phyloP scores from a whole-genome alignment of 2,329 filamentous ascomycete genomes.

The Fusarium protoensiforme region DNA sequence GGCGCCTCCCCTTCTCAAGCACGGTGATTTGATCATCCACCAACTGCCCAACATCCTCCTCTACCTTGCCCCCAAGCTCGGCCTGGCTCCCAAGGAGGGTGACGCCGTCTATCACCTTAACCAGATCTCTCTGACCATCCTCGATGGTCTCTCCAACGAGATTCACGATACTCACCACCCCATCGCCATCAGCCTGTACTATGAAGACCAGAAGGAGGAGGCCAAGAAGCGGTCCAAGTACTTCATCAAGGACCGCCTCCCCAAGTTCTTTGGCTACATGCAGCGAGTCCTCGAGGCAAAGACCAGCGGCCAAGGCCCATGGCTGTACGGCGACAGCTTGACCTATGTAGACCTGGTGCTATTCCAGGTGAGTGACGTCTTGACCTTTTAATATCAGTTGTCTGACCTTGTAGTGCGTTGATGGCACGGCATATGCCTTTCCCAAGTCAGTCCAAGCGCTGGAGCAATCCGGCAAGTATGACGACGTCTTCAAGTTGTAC shows the following conservation, averaged over 20 bases:
- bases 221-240: conserved; percentile 66
- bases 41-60: conserved; percentile 80
- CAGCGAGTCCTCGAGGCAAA: conserved; percentile 71
- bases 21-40: conserved; percentile 70
- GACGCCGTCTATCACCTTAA: conserved; percentile 68
- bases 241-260: conserved; percentile 71
- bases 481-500: conserved; percentile 72
- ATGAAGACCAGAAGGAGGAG: conserved; percentile 81
- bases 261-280: conserved; percentile 79
- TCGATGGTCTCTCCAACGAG: conserved; percentile 78
- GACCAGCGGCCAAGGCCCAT: conserved; percentile 67
- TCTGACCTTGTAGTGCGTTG: conserved; percentile 54
- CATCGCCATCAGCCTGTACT: conserved; percentile 67
- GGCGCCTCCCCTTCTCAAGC: conserved; percentile 74
- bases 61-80: conserved; percentile 73
- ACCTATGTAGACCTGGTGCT: conserved; percentile 80
- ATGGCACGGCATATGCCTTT: conserved; percentile 74
- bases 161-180: conserved; percentile 83
- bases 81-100: conserved; percentile 59
- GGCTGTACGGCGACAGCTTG: conserved; percentile 72
- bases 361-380: conserved; percentile 67
- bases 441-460: conserved; percentile 71
- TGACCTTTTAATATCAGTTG: background rate
- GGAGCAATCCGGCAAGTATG: conserved; percentile 66
- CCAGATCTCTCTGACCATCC: conserved; percentile 72